These are phyloP conservation scores for Kluyveromyces wickerhamii DNA, from an alignment of 805 yeast species.

Conservation along the genomic window DNA sequence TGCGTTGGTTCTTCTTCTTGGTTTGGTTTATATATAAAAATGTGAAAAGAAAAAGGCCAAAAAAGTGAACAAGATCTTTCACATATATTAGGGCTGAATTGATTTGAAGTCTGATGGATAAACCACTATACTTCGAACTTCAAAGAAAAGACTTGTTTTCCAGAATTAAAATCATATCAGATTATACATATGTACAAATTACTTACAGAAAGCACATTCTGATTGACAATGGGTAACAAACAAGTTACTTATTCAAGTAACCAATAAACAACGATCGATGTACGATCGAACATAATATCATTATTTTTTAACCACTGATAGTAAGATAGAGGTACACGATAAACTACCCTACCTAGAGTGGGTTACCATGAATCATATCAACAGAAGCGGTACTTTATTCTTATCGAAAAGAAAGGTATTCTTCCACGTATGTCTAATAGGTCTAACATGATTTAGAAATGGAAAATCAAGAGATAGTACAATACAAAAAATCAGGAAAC, in stretches of 20 bases:
- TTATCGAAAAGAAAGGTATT: too few relatives aligned
- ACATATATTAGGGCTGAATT: too few relatives aligned
- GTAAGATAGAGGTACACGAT: conserved; percentile 33
- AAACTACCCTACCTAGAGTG: conserved; percentile 34
- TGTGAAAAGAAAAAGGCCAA: too few relatives aligned
- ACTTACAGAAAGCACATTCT: neutral
- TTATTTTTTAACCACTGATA: conserved; percentile 31
- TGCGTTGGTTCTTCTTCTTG: too few relatives aligned
- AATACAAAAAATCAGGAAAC: conserved; percentile 11
- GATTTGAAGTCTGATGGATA: too few relatives aligned
- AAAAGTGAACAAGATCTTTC: too few relatives aligned
- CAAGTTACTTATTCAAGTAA: conserved; percentile 10
- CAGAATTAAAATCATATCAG: conserved; percentile 1
- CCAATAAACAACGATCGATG: conserved; percentile 8
- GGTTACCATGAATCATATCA: conserved; percentile 19
- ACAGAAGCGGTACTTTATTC: too few relatives aligned
- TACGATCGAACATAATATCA: neutral
- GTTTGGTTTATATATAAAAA: too few relatives aligned
- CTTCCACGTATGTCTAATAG: too few relatives aligned
- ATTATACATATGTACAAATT: conserved; percentile 1
- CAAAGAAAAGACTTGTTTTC: too few relatives aligned
- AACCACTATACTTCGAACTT: too few relatives aligned
- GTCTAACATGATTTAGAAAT: conserved; percentile 2
- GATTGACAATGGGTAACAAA: conserved; percentile 2
- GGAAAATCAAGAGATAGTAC: neutral